Conservation (phyloP, 176 grass and related monocot genomes). For the Puccinellia tenuiflora region DNA sequence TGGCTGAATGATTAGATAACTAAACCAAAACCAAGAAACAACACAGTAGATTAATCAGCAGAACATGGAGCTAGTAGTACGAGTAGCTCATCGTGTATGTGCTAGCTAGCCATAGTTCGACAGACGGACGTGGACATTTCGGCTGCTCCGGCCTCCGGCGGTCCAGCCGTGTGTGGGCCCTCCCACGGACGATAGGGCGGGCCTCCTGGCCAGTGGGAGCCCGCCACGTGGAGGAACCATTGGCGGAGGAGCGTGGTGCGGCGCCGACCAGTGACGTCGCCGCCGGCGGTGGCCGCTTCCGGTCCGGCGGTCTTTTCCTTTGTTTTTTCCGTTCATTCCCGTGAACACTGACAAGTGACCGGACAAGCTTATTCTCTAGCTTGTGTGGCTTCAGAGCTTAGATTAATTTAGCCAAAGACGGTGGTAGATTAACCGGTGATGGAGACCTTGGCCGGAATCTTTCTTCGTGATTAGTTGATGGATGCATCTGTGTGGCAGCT, state of each 20-base stretch:
- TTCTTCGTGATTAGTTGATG: constrained; percentile 4
- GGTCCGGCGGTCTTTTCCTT: neutral
- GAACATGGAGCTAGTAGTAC: neutral
- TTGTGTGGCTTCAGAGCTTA: neutral
- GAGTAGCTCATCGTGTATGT: neutral
- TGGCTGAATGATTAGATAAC: neutral
- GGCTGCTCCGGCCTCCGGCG: constrained; percentile 14
- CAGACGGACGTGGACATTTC: neutral
- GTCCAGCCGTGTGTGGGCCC: neutral
- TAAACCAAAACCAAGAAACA: neutral
- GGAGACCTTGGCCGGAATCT: neutral
- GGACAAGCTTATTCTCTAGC: too few relatives aligned
- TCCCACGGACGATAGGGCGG: neutral
- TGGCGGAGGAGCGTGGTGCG: neutral
- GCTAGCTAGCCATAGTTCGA: neutral
- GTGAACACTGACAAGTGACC: neutral
- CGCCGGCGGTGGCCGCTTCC: neutral
- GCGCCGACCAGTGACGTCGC: constrained; percentile 37
- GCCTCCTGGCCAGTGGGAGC: neutral
- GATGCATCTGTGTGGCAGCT: neutral
- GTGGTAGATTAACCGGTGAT: neutral
- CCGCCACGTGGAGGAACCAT: constrained; percentile 25
- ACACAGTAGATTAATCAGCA: neutral
- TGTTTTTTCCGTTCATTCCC: neutral
- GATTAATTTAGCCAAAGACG: neutral